Conservation (phyloP, 2,329 filamentous ascomycete species). For the Pseudocercospora ulei region DNA sequence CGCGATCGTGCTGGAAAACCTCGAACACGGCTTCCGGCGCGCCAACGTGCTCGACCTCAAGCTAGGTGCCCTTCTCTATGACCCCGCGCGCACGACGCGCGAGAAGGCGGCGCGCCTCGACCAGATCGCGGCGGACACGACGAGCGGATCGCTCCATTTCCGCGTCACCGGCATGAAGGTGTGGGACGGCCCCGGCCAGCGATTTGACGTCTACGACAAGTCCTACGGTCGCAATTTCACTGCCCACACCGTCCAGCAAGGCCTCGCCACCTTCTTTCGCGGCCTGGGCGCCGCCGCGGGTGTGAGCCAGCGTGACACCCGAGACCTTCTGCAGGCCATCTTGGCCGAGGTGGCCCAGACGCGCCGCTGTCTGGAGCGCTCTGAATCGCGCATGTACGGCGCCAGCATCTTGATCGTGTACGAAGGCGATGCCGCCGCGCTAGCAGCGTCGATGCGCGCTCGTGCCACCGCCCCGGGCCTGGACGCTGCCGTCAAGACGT, state of each 20-base stretch:
- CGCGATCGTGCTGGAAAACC: slow-evolving; percentile 77
- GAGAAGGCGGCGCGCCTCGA: slow-evolving; percentile 53
- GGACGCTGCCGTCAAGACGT: slow-evolving; percentile 29
- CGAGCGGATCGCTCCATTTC: slow-evolving; percentile 52
- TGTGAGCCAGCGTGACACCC: slow-evolving; percentile 34
- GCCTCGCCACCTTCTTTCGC: slow-evolving; percentile 49
- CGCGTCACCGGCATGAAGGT: slow-evolving; percentile 58
- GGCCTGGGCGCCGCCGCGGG: slow-evolving; percentile 35
- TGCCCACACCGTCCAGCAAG: slow-evolving; percentile 47
- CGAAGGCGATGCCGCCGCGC: slow-evolving; percentile 51
- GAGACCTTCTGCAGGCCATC: slow-evolving; percentile 40
- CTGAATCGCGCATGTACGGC: slow-evolving; percentile 60
- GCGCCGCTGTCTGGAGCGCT: slow-evolving; percentile 49
- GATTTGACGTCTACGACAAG: slow-evolving; percentile 55
- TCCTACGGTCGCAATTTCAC: slow-evolving; percentile 54
- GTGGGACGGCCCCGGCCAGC: slow-evolving; percentile 39
- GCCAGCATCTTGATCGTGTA: slow-evolving; percentile 57
- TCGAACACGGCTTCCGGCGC: slow-evolving; percentile 65
- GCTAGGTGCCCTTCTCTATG: slow-evolving; percentile 77
- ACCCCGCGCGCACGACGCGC: slow-evolving; percentile 51
- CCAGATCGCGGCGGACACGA: slow-evolving; percentile 50
- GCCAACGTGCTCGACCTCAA: slow-evolving; percentile 93
- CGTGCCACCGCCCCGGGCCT: slow-evolving; percentile 30
- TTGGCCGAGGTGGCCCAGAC: slow-evolving; percentile 35
- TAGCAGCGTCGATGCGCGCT: slow-evolving; percentile 42